Percentiles rank a stretch among this genome's conserved stretches.
These are phyloP conservation scores for Mortierella sp. DNA, from an alignment of 371 early-diverging fungal species.

Conservation along the genomic window DNA sequence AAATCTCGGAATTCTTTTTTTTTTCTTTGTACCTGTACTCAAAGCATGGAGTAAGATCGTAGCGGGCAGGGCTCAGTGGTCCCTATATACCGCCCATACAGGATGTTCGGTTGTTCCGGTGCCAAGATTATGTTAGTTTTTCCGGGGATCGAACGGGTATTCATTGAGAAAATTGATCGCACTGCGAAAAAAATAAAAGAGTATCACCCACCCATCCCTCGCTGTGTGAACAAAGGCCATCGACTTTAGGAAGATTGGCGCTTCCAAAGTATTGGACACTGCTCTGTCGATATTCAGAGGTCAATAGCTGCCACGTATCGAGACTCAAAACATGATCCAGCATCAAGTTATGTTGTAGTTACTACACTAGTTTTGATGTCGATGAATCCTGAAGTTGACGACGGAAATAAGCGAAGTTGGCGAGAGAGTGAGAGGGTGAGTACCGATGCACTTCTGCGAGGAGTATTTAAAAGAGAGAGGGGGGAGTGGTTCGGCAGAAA, in stretches of 20 bases:
- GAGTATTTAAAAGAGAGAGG: neutral
- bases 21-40: conserved; percentile 22
- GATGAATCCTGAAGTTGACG: neutral
- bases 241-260: neutral
- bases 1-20: neutral
- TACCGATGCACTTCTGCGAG: neutral
- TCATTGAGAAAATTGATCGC: neutral
- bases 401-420: neutral
- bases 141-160: neutral
- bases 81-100: conserved; percentile 7
- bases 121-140: neutral
- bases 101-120: neutral
- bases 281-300: neutral
- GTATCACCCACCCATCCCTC: conserved; percentile 19
- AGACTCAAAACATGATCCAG: neutral
- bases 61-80: conserved; percentile 19
- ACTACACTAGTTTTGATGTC: neutral
- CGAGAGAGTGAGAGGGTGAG: neutral
- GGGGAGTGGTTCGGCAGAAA: neutral
- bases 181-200: neutral
- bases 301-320: neutral
- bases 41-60: conserved; percentile 34
- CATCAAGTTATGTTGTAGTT: neutral
- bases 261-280: neutral
- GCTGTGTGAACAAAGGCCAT: conserved; percentile 10